Evolutionary conservation across 306 rosid species (phyloP).

Genomic region (Pterocarpus macrocarpus): DNA sequence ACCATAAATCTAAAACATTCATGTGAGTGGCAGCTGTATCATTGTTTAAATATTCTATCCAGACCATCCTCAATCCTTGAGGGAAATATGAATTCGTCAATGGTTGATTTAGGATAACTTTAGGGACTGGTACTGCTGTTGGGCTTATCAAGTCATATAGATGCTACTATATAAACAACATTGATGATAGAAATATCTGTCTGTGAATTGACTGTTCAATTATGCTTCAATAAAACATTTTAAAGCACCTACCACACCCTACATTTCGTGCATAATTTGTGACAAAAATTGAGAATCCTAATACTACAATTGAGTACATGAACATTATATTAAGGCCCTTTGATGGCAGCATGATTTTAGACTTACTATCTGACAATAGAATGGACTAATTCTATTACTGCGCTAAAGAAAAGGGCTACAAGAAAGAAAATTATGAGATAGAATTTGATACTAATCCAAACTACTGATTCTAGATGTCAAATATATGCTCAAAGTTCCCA

Average conservation of each 20-base stretch:
- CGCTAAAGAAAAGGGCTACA: not conserved
- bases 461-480: slow-evolving; percentile 4
- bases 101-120: not conserved
- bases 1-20: too few relatives aligned
- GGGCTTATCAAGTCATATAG: not conserved
- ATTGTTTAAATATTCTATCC: too few relatives aligned
- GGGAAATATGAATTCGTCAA: slow-evolving; percentile 10
- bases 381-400: not conserved
- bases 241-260: too few relatives aligned
- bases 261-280: too few relatives aligned
- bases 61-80: too few relatives aligned
- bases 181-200: slow-evolving; percentile 4
- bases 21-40: too few relatives aligned
- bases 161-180: not conserved
- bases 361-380: not conserved
- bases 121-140: not conserved
- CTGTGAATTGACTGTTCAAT: slow-evolving; percentile 5
- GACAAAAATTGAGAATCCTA: too few relatives aligned
- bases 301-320: too few relatives aligned
- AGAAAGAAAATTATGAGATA: not conserved
- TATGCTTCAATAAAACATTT: not conserved
- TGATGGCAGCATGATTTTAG: not conserved
- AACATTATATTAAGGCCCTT: not conserved
- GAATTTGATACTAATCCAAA: not conserved
- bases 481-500: not conserved